Conservation (phyloP, 441 rosid species). For the Dalechampia spathulata region DNA sequence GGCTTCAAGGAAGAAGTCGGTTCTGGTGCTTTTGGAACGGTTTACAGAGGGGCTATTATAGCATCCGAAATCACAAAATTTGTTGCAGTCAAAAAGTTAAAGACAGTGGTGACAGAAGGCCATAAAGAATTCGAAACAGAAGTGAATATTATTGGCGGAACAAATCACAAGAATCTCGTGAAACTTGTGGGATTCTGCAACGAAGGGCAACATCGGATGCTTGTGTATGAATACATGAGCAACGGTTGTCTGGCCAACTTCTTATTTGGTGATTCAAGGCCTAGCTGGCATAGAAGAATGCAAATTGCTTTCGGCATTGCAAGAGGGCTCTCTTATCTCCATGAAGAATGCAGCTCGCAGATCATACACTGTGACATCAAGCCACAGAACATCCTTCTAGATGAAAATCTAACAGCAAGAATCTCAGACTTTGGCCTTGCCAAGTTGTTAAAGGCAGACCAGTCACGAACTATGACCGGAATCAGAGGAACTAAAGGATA, state of each 20-base stretch:
- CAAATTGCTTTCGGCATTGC: slow-evolving; percentile 23
- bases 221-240: slow-evolving; percentile 36
- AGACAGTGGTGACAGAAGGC: slow-evolving; percentile 19
- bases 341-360: slow-evolving; percentile 29
- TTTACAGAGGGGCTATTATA: slow-evolving; percentile 24
- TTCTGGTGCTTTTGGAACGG: slow-evolving; percentile 28
- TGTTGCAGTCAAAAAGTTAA: slow-evolving; percentile 31
- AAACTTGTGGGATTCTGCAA: slow-evolving; percentile 23
- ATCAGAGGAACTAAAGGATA: slow-evolving; percentile 17
- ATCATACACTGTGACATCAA: slow-evolving; percentile 33
- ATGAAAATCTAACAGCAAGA: slow-evolving; percentile 12
- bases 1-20: slow-evolving; percentile 43
- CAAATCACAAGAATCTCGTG: slow-evolving; percentile 21
- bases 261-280: slow-evolving; percentile 4
- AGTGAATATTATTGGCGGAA: slow-evolving; percentile 20
- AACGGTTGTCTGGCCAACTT: slow-evolving; percentile 25
- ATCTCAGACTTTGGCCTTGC: slow-evolving; percentile 30
- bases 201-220: slow-evolving; percentile 19
- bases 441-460: slow-evolving; percentile 25
- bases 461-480: slow-evolving; percentile 19
- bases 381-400: slow-evolving; percentile 31
- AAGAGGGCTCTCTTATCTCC: slow-evolving; percentile 23
- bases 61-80: slow-evolving; percentile 4
- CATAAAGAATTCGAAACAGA: slow-evolving; percentile 25
- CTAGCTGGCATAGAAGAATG: slow-evolving; percentile 15